These are phyloP conservation scores for Colletotrichum theobromicola DNA, from an alignment of 2,329 filamentous ascomycete genomes.

Conservation along the genomic window DNA sequence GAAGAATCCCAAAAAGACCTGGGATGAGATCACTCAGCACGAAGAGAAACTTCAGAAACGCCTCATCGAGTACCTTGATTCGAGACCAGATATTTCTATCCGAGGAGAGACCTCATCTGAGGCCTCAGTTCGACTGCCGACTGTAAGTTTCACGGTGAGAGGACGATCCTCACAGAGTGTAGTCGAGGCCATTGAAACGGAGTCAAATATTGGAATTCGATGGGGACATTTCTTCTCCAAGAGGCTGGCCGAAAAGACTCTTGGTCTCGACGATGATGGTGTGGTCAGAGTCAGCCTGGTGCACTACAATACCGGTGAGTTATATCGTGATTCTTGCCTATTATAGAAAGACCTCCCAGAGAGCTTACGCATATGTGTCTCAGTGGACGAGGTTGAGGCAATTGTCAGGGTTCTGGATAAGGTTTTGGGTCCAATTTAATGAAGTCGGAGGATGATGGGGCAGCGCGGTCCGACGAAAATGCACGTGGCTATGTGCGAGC, in stretches of 20 bases:
- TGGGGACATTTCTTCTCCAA: constrained; percentile 75
- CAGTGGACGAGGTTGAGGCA: not conserved
- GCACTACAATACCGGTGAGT: constrained; percentile 73
- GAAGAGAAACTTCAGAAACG: constrained; percentile 64
- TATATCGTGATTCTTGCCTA: not conserved
- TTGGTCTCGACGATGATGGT: constrained; percentile 62
- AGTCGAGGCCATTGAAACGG: constrained; percentile 65
- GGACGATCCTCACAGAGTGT: constrained; percentile 46
- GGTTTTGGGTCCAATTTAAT: not conserved
- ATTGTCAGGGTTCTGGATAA: not conserved
- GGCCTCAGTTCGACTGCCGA: constrained; percentile 59
- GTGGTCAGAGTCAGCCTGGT: constrained; percentile 72
- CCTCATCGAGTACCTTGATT: constrained; percentile 64
- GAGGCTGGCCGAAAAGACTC: constrained; percentile 61
- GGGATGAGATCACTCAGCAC: constrained; percentile 59
- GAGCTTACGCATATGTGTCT: not conserved
- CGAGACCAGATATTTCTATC: constrained; percentile 58
- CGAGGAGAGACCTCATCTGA: constrained; percentile 59
- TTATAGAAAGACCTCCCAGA: not conserved
- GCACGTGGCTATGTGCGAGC: not conserved
- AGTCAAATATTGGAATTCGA: constrained; percentile 64
- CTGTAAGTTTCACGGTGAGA: constrained; percentile 67
- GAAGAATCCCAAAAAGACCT: constrained; percentile 32
- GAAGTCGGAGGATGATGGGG: not conserved
- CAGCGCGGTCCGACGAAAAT: not conserved